phyloP scores from a whole-genome alignment of 1,284 basidiomycete genomes.

The Hemileia vastatrix region DNA sequence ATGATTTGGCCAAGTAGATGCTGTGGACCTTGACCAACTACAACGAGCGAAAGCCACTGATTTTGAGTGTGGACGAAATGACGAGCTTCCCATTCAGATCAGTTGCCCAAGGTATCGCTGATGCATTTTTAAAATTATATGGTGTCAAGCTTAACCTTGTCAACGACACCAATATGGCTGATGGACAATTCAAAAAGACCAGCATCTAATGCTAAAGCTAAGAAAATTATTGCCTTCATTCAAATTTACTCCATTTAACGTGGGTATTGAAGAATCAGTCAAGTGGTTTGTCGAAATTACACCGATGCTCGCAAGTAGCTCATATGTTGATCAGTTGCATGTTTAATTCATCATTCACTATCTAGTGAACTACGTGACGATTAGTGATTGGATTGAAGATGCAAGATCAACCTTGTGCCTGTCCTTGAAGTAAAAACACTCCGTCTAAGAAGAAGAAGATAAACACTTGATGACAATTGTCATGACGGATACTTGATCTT shows the following conservation, averaged over 20 bases:
- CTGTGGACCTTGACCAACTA: constrained; percentile 83
- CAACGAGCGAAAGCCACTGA: constrained; percentile 74
- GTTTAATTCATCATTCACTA: no score
- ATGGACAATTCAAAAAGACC: constrained; percentile 87
- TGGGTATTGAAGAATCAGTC: constrained; percentile 61
- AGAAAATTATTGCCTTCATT: constrained; percentile 58
- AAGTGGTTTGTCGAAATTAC: constrained; percentile 71
- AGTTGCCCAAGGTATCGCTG: background rate
- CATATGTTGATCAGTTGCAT: no score
- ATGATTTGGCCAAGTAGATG: constrained; percentile 79
- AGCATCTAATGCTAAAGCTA: constrained; percentile 74
- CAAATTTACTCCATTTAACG: constrained; percentile 71
- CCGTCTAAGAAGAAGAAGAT: no score
- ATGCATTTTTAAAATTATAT: no score
- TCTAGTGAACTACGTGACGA: no score
- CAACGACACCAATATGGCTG: constrained; percentile 50
- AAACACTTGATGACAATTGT: no score
- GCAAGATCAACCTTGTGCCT: no score
- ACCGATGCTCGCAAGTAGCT: no score
- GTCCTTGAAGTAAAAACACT: no score
- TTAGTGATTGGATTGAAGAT: no score
- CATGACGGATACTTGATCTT: no score
- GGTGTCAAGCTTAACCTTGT: no score
- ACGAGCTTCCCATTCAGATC: background rate
- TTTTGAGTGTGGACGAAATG: constrained; percentile 49